phyloP scores from a whole-genome alignment of 352 stramenopile species.

The Globisporangium ultimum region DNA sequence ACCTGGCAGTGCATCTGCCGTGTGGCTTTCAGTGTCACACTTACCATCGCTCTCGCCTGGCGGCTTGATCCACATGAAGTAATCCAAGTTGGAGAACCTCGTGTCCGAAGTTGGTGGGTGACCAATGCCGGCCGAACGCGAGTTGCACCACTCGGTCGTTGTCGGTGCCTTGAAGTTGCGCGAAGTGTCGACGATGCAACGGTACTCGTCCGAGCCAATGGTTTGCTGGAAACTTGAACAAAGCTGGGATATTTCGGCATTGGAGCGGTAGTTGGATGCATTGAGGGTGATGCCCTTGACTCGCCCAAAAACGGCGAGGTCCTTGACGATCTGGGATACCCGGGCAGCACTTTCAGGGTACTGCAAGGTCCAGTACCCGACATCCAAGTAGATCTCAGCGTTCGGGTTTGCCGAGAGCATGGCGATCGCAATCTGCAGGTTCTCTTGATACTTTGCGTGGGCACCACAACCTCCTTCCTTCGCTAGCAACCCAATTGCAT shows the following conservation, averaged over 20 bases:
- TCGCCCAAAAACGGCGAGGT: constrained; percentile 22
- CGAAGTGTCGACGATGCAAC: constrained; percentile 7
- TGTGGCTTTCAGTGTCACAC: constrained; percentile 32
- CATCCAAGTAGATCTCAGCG: constrained; percentile 67
- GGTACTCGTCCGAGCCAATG: constrained; percentile 13
- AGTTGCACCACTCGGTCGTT: constrained; percentile 68
- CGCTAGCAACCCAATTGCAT: constrained; percentile 55
- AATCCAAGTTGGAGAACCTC: constrained; percentile 54
- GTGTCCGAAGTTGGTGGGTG: constrained; percentile 46
- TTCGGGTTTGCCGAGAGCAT: constrained; percentile 59
- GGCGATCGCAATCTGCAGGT: constrained; percentile 44
- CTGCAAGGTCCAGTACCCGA: constrained; percentile 61
- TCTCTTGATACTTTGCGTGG: constrained; percentile 33
- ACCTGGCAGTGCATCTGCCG: constrained; percentile 43
- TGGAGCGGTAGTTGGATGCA: constrained; percentile 76
- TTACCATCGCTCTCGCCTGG: constrained; percentile 60
- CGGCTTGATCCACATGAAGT: constrained; percentile 73
- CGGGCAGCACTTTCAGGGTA: constrained; percentile 16
- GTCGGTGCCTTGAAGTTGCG: constrained; percentile 31
- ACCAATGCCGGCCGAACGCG: constrained; percentile 52
- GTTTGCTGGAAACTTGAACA: constrained; percentile 58
- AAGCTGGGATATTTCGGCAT: constrained; percentile 31
- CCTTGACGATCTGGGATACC: constrained; percentile 35
- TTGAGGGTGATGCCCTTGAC: constrained; percentile 74
- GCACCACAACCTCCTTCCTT: constrained; percentile 31